Evolutionary conservation across 2,329 filamentous ascomycete genomes (phyloP), one percentile per base, ranked within the genome.

Genomic region (Aspergillus pseudoglaucus): DNA sequence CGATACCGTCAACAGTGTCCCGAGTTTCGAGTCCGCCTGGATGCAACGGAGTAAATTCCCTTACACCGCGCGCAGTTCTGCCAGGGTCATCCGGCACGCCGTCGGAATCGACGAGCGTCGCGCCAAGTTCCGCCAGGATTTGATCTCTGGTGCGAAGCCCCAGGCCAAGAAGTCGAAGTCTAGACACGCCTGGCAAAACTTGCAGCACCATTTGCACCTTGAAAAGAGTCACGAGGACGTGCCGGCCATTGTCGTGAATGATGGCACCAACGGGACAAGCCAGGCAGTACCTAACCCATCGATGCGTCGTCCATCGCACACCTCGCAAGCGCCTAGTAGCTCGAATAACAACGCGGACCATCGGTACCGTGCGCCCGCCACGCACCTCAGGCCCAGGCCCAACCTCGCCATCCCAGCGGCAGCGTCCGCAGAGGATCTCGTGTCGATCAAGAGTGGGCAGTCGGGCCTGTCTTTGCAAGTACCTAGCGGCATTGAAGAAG

Each of bases 1-100:
- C 53, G 87, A 91, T 57, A 90, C 86, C 0, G 87, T 91, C 53
- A 90, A 90, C 59, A 87, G 83, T 12, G 86, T 90, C 0, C 86
- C 87, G 1, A 76, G 79, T 3, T 93, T 93, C 50, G 88, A 93
- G 65, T 80, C 74, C 41, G 77, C 74, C 5, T 76, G 70, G 69
- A 90, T 91, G 84, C 80, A 88, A 60, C 79, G 87, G 33, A 87
- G 79, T 60, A 88, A 85, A 61, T 89, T 89, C 38, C 86, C 86
- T 0, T 71, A 71, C 46, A 79, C 76, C 0, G 77, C 78, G 17
- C 71, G 74, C 47, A 77, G 74, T 53, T 75, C 76, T 3, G 77
- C 78, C 4, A 73, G 68, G 44, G 70, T 80, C 2, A 80, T 81
- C 48, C 71, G 79, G 6, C 79, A 81, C 57, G 78, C 78, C 1